Evolutionary conservation across 2,329 filamentous ascomycete genomes (phyloP).

Genomic region (Verticillium isaacii): DNA sequence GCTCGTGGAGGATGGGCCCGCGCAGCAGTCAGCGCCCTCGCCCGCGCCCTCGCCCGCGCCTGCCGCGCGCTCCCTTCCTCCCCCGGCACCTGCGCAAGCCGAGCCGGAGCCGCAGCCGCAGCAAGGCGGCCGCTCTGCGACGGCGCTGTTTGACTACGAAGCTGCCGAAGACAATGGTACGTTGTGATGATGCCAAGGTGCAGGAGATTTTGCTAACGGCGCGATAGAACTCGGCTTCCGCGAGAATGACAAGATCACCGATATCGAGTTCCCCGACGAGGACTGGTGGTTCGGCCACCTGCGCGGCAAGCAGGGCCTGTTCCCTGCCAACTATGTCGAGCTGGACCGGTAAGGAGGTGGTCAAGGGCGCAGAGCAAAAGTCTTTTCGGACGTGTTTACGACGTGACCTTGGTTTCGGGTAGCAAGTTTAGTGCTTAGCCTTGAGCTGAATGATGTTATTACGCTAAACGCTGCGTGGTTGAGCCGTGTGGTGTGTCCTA

Average conservation of each 20-base stretch:
- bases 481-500: too few species aligned
- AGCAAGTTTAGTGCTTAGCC: background rate
- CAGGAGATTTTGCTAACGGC: background rate
- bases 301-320: constrained; percentile 74
- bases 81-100: constrained; percentile 22
- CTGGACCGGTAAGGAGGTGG: constrained; percentile 33
- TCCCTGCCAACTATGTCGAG: constrained; percentile 70
- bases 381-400: background rate
- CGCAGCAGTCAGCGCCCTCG: constrained; percentile 27
- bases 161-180: constrained; percentile 88
- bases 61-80: constrained; percentile 28
- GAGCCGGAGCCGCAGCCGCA: constrained; percentile 32
- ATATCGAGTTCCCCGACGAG: constrained; percentile 92
- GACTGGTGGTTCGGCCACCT: constrained; percentile 98
- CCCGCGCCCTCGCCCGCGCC: constrained; percentile 30
- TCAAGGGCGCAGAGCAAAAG: constrained; percentile 7
- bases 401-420: background rate
- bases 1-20: constrained; percentile 60
- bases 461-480: background rate
- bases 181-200: constrained; percentile 14
- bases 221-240: constrained; percentile 69
- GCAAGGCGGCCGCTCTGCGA: constrained; percentile 61
- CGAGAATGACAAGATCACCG: constrained; percentile 76
- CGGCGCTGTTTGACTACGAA: constrained; percentile 91
- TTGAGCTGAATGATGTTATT: background rate